These are phyloP conservation scores for Alternaria gansuensis DNA, from an alignment of 2,329 filamentous ascomycete genomes.

Conservation along the genomic window DNA sequence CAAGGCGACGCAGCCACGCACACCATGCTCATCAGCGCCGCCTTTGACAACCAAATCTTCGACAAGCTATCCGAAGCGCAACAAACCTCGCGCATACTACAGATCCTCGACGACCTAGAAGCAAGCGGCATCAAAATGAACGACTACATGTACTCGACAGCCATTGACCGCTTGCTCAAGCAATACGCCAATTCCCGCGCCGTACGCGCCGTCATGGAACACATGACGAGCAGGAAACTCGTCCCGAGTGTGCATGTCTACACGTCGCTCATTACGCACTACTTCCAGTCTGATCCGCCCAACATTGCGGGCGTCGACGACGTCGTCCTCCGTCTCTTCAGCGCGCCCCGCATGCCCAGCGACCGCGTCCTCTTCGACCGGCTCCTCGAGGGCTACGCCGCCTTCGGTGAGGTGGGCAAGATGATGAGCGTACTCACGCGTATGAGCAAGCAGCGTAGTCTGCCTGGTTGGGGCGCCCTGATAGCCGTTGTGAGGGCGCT, in stretches of 20 bases:
- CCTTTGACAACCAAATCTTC: conserved; percentile 62
- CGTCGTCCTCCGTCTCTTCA: conserved; percentile 62
- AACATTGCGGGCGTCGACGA: conserved; percentile 67
- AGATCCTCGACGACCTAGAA: conserved; percentile 65
- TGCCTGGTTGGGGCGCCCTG: conserved; percentile 56
- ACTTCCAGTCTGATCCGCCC: conserved; percentile 67
- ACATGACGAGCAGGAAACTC: conserved; percentile 66
- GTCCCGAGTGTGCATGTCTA: conserved; percentile 72
- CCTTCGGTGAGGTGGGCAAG: conserved; percentile 59
- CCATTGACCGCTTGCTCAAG: conserved; percentile 71
- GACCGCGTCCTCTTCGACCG: conserved; percentile 74
- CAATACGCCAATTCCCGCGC: conserved; percentile 58
- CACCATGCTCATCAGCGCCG: conserved; percentile 72
- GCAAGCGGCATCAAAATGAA: conserved; percentile 67
- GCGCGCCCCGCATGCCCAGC: conserved; percentile 43
- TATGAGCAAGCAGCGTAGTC: conserved; percentile 53
- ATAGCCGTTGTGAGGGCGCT: conserved; percentile 52
- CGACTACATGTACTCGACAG: conserved; percentile 71
- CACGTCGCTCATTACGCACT: conserved; percentile 75
- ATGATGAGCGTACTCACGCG: conserved; percentile 55
- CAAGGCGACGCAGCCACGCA: conserved; percentile 74
- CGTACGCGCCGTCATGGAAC: conserved; percentile 68
- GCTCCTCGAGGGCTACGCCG: conserved; percentile 72
- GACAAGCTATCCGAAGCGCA: conserved; percentile 56
- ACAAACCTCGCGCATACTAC: conserved; percentile 62